Base-by-base conservation (phyloP, 2,329 filamentous ascomycete species). In the Thielaviopsis ethacetica region DNA sequence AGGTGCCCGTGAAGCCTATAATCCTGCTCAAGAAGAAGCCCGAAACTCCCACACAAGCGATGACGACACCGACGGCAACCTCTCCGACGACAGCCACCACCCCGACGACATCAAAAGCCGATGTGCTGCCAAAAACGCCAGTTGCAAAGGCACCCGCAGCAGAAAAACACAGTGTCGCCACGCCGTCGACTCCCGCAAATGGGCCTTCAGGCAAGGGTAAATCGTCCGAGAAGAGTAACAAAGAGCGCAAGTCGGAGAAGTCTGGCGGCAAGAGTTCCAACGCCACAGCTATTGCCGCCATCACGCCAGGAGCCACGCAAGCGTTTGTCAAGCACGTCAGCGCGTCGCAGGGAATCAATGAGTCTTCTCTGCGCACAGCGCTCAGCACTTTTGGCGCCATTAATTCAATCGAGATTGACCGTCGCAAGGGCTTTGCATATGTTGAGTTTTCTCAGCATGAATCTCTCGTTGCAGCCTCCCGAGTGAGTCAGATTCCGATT, bases 361-460 rank as follows among this genome's bases (percentile, higher is more conserved):
- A 96, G 67, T 74, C 84, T 0, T 72, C 90, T 0, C 80, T 97
- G 1, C 83, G 85, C 65, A 79, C 85, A 64, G 83, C 86, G 0
- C 82, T 97, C 67, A 78, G 83, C 52, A 71, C 73, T 0, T 95
- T 89, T 65, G 91, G 91, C 1, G 70, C 79, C 1, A 80, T 96
- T 53, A 81, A 81, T 0, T 85, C 82, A 63, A 88, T 95, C 19
- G 91, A 96, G 65, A 91, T 97, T 58, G 91, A 97, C 68, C 91
- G 90, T 70, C 86, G 91, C 66, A 96, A 96, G 70, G 90, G 90
- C 0, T 95, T 95, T 66, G 91, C 90, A 2, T 95, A 96, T 68
- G 85, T 95, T 47, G 88, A 95, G 63, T 97, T 96, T 72, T 79
- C 80, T 10, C 83, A 89, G 22, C 78, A 84, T 0, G 82, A 84